phyloP scores from a whole-genome alignment of 441 rosid species.

The Euphorbia schlechtendalii region DNA sequence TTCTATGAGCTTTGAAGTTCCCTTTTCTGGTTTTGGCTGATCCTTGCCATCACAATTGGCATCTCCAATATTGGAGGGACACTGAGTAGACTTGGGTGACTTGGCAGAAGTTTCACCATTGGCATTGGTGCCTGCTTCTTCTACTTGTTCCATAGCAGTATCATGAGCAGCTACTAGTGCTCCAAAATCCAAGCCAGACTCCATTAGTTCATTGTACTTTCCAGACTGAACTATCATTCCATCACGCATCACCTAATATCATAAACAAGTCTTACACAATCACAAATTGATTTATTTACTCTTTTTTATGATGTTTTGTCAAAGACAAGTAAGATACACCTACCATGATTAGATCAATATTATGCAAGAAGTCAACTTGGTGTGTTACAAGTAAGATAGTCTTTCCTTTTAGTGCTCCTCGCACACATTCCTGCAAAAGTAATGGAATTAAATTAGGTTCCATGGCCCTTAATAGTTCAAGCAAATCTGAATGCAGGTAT shows the following conservation, averaged over 20 bases:
- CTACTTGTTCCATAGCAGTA: conserved; percentile 82
- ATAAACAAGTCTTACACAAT: conserved; percentile 4
- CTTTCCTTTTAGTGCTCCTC: conserved; percentile 77
- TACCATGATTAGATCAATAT: conserved; percentile 77
- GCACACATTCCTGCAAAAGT: conserved; percentile 60
- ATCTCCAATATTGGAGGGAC: conserved; percentile 27
- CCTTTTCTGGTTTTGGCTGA: conserved; percentile 43
- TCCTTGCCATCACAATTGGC: conserved; percentile 48
- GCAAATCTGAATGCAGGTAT: not conserved
- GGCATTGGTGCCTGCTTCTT: conserved; percentile 39
- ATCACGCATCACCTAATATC: conserved; percentile 70
- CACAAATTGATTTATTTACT: not conserved
- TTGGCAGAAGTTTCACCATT: conserved; percentile 32
- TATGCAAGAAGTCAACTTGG: conserved; percentile 91
- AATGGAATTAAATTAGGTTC: conserved; percentile 15
- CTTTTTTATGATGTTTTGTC: not conserved
- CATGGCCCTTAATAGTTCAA: not conserved
- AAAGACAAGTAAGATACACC: not conserved
- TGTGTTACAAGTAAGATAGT: conserved; percentile 85
- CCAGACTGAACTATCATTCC: conserved; percentile 90
- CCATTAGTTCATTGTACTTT: conserved; percentile 50
- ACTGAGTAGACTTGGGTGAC: conserved; percentile 26
- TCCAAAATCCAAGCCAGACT: conserved; percentile 59
- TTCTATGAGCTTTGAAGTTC: conserved; percentile 67
- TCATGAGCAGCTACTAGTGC: conserved; percentile 83